Percentiles rank a stretch among this genome's conserved stretches.
phyloP scores from a whole-genome alignment of 2,329 filamentous ascomycete species.

The Arthrobotrys musiformis region DNA sequence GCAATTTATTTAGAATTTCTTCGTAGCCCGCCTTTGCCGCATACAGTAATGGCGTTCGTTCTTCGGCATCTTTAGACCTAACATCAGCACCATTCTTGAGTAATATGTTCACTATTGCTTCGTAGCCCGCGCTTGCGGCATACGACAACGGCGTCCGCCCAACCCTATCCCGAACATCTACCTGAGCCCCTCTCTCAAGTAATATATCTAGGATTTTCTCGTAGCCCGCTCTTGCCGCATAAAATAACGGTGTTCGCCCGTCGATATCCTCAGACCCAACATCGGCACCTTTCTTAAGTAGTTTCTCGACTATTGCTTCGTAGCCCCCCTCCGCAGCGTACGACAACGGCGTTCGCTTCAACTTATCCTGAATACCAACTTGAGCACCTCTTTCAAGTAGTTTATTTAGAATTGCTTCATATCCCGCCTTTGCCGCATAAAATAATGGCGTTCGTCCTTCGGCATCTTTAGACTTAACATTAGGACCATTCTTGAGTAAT shows the following conservation, averaged over 20 bases:
- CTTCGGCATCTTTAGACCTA: too few species aligned
- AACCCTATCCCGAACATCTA: too few species aligned
- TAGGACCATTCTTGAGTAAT: background rate
- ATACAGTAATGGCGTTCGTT: too few species aligned
- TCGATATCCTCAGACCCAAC: too few species aligned
- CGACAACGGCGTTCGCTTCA: too few species aligned
- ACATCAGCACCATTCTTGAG: background rate
- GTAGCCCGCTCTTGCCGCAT: slow-evolving; percentile 1
- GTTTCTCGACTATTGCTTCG: too few species aligned
- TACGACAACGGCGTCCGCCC: slow-evolving; percentile 54
- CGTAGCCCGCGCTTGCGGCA: background rate
- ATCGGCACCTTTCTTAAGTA: too few species aligned
- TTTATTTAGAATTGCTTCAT: background rate
- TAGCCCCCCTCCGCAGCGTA: too few species aligned
- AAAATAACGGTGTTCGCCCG: background rate
- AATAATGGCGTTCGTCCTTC: slow-evolving; percentile 53
- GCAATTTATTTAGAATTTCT: too few species aligned
- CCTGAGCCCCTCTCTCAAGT: background rate
- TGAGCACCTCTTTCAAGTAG: background rate
- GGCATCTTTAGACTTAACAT: too few species aligned
- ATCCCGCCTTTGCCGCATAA: background rate
- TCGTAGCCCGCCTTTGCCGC: too few species aligned
- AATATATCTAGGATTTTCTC: background rate
- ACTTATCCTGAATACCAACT: too few species aligned
- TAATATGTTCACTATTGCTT: background rate